These are phyloP conservation scores for Monosporozyma siamensis DNA, from an alignment of 805 yeast genomes.

Conservation along the genomic window DNA sequence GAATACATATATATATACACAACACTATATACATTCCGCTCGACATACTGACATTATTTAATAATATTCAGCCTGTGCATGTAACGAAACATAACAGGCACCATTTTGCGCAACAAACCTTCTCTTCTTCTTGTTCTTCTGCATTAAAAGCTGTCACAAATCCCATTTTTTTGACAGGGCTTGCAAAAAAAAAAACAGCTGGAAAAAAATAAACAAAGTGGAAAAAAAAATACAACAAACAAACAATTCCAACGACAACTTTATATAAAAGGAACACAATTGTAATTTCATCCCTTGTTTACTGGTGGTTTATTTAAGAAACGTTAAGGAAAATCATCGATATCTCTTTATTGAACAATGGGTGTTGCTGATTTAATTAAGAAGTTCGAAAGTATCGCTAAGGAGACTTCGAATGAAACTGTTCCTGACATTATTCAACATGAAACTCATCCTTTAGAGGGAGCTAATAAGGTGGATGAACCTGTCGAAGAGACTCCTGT, in stretches of 20 bases:
- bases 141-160: too few species aligned
- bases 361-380: constrained; percentile 33
- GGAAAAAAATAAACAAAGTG: background rate
- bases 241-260: background rate
- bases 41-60: background rate
- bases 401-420: constrained; percentile 4
- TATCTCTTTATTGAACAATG: constrained; percentile 13
- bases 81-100: background rate
- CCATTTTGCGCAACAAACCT: background rate
- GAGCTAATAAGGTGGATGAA: background rate
- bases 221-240: background rate
- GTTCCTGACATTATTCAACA: background rate
- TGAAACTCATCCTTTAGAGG: background rate
- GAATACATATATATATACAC: background rate
- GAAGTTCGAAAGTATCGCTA: constrained; percentile 27
- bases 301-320: too few species aligned
- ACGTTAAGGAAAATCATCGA: too few species aligned
- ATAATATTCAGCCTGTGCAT: constrained; percentile 1
- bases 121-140: too few species aligned
- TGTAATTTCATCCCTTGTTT: too few species aligned
- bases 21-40: background rate
- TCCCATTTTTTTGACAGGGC: too few species aligned
- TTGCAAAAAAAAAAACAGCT: background rate
- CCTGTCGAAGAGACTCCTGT: too few species aligned
- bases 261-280: too few species aligned